Base-by-base conservation (phyloP, 192 early-diverging fungal genomes). In the Coemansia sp. region DNA sequence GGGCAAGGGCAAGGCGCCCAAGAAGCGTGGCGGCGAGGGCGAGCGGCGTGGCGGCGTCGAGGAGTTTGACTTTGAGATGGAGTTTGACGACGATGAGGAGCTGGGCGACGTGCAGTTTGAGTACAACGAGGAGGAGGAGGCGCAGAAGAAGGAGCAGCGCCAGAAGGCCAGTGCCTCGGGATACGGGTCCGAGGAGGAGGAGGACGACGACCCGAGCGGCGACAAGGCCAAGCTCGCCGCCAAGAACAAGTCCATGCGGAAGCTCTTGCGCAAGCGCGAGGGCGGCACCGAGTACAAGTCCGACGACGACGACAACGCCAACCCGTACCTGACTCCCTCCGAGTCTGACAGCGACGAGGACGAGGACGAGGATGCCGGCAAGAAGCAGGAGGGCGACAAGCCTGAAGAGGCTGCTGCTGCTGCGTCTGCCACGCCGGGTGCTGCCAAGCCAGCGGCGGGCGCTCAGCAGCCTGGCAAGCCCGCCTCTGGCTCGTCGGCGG, bases 11-110 rank as follows among this genome's bases (percentile, higher is more conserved):
- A 62, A 27, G 20, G 37, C 65, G 25, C 71, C 68, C 29, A 82
- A 68, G 27, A 79, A 75, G 58, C 39, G 64, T 32, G 51, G 27
- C 38, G 51, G 62, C 43, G 42, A 66, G 36, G 45, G 61, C 9
- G 72, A 70, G 40, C 86, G 83, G 66, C 82, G 86, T 60, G 81
- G 76, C 6, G 90, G 86, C 70, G 79, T 73, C 31, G 91, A 93
- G 56, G 91, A 92, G 62, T 72, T 91, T 53, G 90, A 90, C 69
- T 94, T 87, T 74, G 92, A 94, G 47, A 88, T 91, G 64, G 89
- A 88, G 32, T 94, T 90, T 74, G 89, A 92, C 51, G 91, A 92
- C 59, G 92, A 94, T 61, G 92, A 94, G 73, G 92, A 94, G 61
- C 85, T 79, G 37, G 85, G 83, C 32, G 86, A 85, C 32, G 91